Evolutionary conservation across 1,284 basidiomycete genomes (phyloP).

Genomic region (Microbotryum intermedium): DNA sequence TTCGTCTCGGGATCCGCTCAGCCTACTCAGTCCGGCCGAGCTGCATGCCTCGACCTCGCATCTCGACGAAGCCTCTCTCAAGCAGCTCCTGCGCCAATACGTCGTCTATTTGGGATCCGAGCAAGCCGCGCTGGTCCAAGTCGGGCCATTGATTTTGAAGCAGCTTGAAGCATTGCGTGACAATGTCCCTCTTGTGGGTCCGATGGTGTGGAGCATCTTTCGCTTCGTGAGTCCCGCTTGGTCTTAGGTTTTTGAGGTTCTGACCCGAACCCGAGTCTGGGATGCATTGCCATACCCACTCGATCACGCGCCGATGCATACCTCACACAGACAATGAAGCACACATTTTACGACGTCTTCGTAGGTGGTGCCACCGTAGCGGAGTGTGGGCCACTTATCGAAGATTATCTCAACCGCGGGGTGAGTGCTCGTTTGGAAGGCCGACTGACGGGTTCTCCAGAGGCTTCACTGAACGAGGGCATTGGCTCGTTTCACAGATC

Average conservation of each 20-base stretch:
- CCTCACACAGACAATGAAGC: conserved; percentile 24
- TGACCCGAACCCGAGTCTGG: background rate
- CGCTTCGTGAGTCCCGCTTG: conserved; percentile 19
- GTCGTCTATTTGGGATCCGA: conserved; percentile 31
- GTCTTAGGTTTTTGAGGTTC: background rate
- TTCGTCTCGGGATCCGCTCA: conserved; percentile 21
- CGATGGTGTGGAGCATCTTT: conserved; percentile 25
- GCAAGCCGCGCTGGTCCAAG: conserved; percentile 24
- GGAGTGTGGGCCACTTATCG: conserved; percentile 24
- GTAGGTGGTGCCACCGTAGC: conserved; percentile 30
- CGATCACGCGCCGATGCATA: background rate
- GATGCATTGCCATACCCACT: background rate
- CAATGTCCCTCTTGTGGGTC: conserved; percentile 29
- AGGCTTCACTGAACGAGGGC: background rate
- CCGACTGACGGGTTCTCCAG: too few species aligned
- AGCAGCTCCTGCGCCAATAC: conserved; percentile 30
- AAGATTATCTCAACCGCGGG: conserved; percentile 13
- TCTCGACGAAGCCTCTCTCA: conserved; percentile 9
- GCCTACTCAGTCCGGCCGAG: conserved; percentile 14
- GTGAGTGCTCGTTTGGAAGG: conserved; percentile 6
- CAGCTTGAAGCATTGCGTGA: conserved; percentile 29
- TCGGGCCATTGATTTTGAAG: conserved; percentile 28
- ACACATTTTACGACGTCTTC: conserved; percentile 33
- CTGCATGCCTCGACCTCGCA: conserved; percentile 27
- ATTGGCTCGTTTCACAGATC: conserved; percentile 11